These are phyloP conservation scores for Pulveroboletus ravenelii DNA, from an alignment of 768 basidiomycete genomes.

Conservation along the genomic window DNA sequence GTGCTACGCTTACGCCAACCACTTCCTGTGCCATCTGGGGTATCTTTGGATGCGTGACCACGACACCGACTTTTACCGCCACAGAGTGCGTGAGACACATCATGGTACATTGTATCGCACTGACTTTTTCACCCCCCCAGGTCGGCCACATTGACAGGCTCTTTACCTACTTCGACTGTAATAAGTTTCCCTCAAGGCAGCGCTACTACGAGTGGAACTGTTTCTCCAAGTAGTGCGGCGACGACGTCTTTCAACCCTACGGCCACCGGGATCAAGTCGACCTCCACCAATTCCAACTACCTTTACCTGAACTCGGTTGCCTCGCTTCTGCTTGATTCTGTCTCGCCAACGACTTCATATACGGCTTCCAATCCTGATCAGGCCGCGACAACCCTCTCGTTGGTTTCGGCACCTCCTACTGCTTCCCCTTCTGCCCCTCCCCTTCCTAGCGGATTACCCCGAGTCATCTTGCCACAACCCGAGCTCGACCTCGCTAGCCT, in stretches of 20 bases:
- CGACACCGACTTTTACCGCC: slow-evolving; percentile 4
- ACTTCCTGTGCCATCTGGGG: slow-evolving; percentile 17
- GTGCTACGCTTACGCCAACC: slow-evolving; percentile 4
- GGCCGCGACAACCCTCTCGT: slow-evolving; percentile 25
- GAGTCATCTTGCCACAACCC: slow-evolving; percentile 47
- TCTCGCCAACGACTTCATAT: slow-evolving; percentile 15
- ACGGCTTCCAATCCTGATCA: slow-evolving; percentile 39
- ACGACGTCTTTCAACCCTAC: slow-evolving; percentile 7
- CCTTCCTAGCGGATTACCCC: slow-evolving; percentile 59
- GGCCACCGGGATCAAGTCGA: slow-evolving; percentile 13
- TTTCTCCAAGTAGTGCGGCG: slow-evolving; percentile 1
- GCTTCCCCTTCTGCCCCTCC: slow-evolving; percentile 28
- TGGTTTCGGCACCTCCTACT: slow-evolving; percentile 19
- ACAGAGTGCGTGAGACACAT: slow-evolving; percentile 10
- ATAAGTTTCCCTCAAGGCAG: slow-evolving; percentile 29
- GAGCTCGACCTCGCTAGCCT: slow-evolving; percentile 26
- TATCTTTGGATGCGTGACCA: slow-evolving; percentile 14
- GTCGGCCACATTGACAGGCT: not conserved
- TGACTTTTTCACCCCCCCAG: slow-evolving; percentile 4
- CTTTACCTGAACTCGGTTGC: slow-evolving; percentile 32
- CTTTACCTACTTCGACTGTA: slow-evolving; percentile 18
- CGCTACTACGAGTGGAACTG: slow-evolving; percentile 1
- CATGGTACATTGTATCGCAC: not conserved
- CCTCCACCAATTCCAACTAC: slow-evolving; percentile 24
- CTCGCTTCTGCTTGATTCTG: slow-evolving; percentile 30